Base-by-base conservation (phyloP, 2,329 filamentous ascomycete genomes). In the Colletotrichum sp. region DNA sequence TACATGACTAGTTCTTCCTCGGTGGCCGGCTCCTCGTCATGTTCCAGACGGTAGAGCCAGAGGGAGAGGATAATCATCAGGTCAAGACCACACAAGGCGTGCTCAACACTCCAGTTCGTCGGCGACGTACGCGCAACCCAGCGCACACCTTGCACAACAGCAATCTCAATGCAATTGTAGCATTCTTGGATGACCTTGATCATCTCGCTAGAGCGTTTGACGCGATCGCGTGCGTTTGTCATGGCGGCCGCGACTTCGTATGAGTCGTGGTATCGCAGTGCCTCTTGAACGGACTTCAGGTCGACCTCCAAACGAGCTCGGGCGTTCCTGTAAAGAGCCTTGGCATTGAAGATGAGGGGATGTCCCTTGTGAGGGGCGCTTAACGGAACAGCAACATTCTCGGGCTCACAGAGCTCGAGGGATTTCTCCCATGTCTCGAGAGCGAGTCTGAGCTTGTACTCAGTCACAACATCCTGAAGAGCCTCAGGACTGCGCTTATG, bases 381-480 rank as follows among this genome's bases (percentile, higher is more conserved):
- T 77, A 98, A 90, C 66, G 96, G 95, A 66, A 98, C 95, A 15
- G 95, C 90, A 67, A 96, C 94, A 16, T 91, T 93, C 84, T 99
- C 97, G 4, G 95, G 93, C 86, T 98, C 96, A 83, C 96, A 98
- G 75, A 97, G 90, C 71, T 97, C 95, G 27, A 98, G 90, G 54
- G 96, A 98, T 85, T 94, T 97, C 87, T 98, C 95, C 97, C 97
- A 99, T n/a, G 96, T 98, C 86, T 98, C 96, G 68, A 99, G 88
- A 65, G 97, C 97, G 67, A 98, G 91, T 71, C 97, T 92, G 75
- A 99, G 93, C 88, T 98, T 98, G 90, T 98, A 98, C 86, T 98
- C 97, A 5, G 96, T 98, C 58, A 98, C 96, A 51, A 98, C 96
- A 81, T 98, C 96, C 85, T 98, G 97, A 54, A 98, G 88, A 65